Evolutionary conservation across 2,329 filamentous ascomycete species (phyloP), one percentile per base, ranked within the genome.

Genomic region (Akanthomyces dipterigenus): DNA sequence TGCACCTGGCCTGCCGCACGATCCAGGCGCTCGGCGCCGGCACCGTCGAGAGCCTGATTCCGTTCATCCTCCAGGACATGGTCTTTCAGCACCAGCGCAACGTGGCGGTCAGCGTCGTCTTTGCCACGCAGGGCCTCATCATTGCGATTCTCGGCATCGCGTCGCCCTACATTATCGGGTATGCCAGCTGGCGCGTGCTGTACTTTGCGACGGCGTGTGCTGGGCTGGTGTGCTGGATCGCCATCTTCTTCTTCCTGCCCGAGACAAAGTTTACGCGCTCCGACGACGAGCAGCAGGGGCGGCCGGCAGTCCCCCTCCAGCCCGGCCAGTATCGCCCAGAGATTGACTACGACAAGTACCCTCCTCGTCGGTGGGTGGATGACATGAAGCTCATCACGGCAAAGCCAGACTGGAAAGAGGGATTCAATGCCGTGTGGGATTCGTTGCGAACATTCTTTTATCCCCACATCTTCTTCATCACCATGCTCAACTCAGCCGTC

Each of bases 81-180:
- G 70, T 73, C 49, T 76, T 76, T 36, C 68, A 75, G 22, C 73
- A 76, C 60, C 68, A 76, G 67, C 69, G 73, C 3, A 72, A 72
- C 64, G 65, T 65, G 56, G 73, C 69, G n/a, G 69, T 74, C 54
- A 69, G 72, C 12, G 65, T 67, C 7, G 65, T 74, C 24, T 64
- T 71, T 36, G 64, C 68, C 3, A 68, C 66, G 16, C 66, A 66
- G 66, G 72, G 71, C 4, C 28, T 74, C 20, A 62, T 72, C n/a
- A 67, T 71, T 46, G 69, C 70, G 3, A 68, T 63, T 4, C 63
- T 72, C n/a, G 69, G 69, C 31, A 69, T 70, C 3, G 65, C 65
- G 3, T 67, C 66, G n/a, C 72, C 70, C 6, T 67, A 66, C 38
- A 66, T 75, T 28, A 70, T 70, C 1, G 68, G 68, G 5, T 67